Evolutionary conservation across 306 rosid genomes (phyloP).

Genomic region (Erythrophleum fordii): DNA sequence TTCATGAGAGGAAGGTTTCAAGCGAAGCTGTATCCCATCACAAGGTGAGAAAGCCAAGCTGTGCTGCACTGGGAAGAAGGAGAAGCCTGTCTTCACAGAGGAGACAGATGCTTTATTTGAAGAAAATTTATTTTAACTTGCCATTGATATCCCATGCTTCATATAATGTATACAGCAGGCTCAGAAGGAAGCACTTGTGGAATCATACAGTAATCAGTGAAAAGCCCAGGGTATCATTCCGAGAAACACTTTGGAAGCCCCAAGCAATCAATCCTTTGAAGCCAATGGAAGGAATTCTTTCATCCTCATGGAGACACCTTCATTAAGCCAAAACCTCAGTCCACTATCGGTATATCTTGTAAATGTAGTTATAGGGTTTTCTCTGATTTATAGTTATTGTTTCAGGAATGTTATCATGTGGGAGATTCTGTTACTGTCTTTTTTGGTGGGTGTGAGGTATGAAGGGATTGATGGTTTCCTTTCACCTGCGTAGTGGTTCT

Average conservation of each 20-base stretch:
- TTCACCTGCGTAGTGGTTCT: too few relatives aligned
- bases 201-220: constrained; percentile 6
- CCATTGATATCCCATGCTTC: constrained; percentile 19
- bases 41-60: constrained; percentile 51
- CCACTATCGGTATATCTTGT: constrained; percentile 33
- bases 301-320: constrained; percentile 38
- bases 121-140: not conserved
- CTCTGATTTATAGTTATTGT: too few relatives aligned
- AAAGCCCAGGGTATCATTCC: constrained; percentile 26
- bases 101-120: constrained; percentile 18
- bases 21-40: not conserved
- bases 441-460: too few relatives aligned
- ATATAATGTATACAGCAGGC: constrained; percentile 46
- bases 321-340: constrained; percentile 28
- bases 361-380: too few relatives aligned
- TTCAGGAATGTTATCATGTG: too few relatives aligned
- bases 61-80: not conserved
- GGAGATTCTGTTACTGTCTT: too few relatives aligned
- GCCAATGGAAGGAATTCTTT: constrained; percentile 34
- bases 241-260: constrained; percentile 16
- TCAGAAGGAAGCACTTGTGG: constrained; percentile 1
- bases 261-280: constrained; percentile 15
- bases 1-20: constrained; percentile 14
- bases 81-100: constrained; percentile 15
- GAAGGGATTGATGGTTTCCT: too few relatives aligned